Conservation (phyloP, 1,284 basidiomycete genomes). For the Trichosporon asahii region DNA sequence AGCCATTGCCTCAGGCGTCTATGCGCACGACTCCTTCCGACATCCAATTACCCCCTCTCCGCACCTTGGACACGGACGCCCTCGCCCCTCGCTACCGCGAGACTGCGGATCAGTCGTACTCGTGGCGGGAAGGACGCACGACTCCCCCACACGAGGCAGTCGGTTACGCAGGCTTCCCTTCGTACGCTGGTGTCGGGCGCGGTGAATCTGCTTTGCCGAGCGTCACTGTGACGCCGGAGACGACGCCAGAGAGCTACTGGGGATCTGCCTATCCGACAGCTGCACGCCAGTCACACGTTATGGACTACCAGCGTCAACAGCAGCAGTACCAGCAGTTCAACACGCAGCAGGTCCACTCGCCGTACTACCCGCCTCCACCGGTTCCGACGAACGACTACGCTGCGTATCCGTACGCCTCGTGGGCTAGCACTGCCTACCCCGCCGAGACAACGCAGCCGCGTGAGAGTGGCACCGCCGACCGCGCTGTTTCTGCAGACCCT, state of each 20-base stretch:
- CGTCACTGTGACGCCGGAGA: not conserved
- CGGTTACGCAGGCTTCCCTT: not conserved
- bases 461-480: not conserved
- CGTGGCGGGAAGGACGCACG: not conserved
- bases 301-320: not conserved
- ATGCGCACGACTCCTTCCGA: constrained; percentile 1
- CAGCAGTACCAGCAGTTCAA: constrained; percentile 1
- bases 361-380: not conserved
- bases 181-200: not conserved
- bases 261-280: not conserved
- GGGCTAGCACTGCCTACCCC: not conserved
- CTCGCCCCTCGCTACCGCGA: not conserved
- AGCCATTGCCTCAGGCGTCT: not conserved
- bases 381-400: not conserved
- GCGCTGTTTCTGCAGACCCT: constrained; percentile 1
- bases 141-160: not conserved
- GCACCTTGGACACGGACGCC: not conserved
- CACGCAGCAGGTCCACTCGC: not conserved
- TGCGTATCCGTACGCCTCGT: not conserved
- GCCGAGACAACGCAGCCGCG: not conserved
- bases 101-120: not conserved
- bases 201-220: not conserved
- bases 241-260: not conserved
- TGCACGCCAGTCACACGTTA: not conserved
- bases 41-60: not conserved